Base-by-base conservation (phyloP, 2,329 filamentous ascomycete species). In the Penicillium sclerotiorum region DNA sequence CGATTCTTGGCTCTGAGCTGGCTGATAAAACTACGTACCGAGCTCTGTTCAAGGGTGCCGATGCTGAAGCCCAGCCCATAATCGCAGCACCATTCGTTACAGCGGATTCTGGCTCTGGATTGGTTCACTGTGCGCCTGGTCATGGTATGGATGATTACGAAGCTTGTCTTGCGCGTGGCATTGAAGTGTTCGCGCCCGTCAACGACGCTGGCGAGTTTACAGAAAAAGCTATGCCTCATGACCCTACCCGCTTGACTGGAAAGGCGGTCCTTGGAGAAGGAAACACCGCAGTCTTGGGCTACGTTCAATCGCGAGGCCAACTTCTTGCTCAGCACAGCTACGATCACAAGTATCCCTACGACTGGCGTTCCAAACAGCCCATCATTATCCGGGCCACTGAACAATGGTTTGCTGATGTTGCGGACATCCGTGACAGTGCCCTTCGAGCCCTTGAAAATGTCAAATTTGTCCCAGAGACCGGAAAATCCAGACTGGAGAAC, bases 61-160 rank as follows among this genome's bases (percentile, higher is more conserved):
- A 74, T 15, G 81, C 85, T 4, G 71, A 77, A 6, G 59, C 73
- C 1, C 89, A 91, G 56, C 84, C 85, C 1, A 78, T 99, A 22
- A 82, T 97, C 38, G 83, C 89, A 56, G 94, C 90, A 2, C 85
- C 90, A 52, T 97, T 96, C 65, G 94, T 99, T 11, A 90, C 91
- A 2, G 84, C 88, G 1, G 85, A 88, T 21, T 95, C 93, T n/a
- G 94, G 94, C 43, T 91, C 93, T 20, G 94, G 94, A 9, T 77
- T 99, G n/a, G 94, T 99, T 25, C 94, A 99, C 68, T 80, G 91
- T 57, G 94, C 94, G 2, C 93, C 94, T 6, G 94, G 94, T 3
- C 94, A 99, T 66, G 94, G 94, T 37, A 94, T 96, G 78, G 94
- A 99, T 32, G 94, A 99, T 67, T 99, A 97, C 66, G 85, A 93